Evolutionary conservation across 768 basidiomycete species (phyloP).

Genomic region (Kwoniella europaea): DNA sequence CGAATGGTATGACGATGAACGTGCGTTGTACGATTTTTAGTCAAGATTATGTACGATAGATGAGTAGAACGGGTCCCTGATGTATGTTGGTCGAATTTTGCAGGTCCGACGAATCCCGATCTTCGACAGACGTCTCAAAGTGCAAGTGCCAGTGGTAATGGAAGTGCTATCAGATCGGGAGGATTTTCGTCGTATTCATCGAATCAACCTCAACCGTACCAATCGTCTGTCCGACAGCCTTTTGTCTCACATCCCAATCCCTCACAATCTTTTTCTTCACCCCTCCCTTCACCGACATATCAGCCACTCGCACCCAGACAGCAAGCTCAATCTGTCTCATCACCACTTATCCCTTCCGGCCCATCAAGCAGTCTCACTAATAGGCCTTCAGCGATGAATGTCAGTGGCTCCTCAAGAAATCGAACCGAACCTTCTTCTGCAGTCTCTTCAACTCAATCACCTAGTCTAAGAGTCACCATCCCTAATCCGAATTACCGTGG

Average conservation of each 20-base stretch:
- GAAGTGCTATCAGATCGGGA: not conserved
- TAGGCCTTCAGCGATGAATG: not conserved
- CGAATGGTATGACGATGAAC: conserved; percentile 10
- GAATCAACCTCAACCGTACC: not conserved
- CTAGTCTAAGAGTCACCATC: conserved; percentile 7
- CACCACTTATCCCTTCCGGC: too few relatives aligned
- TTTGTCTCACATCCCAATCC: not conserved
- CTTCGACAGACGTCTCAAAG: not conserved
- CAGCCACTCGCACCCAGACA: not conserved
- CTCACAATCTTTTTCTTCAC: not conserved
- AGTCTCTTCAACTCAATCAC: not conserved
- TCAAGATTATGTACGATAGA: not conserved
- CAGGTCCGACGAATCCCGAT: not conserved
- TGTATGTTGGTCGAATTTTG: not conserved
- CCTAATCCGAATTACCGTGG: conserved; percentile 9
- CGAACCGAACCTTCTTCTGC: not conserved
- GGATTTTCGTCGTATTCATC: not conserved
- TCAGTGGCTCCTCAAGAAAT: not conserved
- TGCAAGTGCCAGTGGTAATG: not conserved
- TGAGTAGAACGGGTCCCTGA: not conserved
- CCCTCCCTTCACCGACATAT: not conserved
- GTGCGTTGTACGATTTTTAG: conserved; percentile 12
- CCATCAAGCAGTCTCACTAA: not conserved
- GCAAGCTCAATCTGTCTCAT: too few relatives aligned
- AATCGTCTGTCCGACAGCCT: not conserved